Evolutionary conservation across 768 basidiomycete genomes (phyloP), one percentile per base, ranked within the genome.

Genomic region (Suillus placidus): DNA sequence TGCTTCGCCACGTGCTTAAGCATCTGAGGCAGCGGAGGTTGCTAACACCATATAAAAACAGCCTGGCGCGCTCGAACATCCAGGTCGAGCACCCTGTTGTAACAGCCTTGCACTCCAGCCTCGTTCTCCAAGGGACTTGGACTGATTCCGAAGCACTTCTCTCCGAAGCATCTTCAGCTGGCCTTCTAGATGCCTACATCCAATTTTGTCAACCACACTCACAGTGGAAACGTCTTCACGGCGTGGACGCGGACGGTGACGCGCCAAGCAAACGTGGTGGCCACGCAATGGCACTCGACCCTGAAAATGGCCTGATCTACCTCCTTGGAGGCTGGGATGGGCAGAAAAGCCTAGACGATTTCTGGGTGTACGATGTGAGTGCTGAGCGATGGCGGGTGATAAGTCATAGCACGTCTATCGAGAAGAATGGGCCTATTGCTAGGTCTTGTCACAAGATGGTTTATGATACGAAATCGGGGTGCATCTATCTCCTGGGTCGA

Each of bases 251-350:
- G 1, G 85, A 89, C 66, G 81, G 85, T 1, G 89, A 91, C 68
- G 75, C 83, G 0, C 92, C 93, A 6, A 81, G 83, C 32, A 80
- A 85, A 54, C 86, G 93, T 0, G 90, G 92, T 18, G 93, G 92
- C 0, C 91, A 94, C 68, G 88, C 90, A 26, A 92, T 92, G 90
- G 92, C 90, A 69, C 85, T 93, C 67, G 92, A 93, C 71, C 78
- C 83, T 30, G 80, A 83, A 9, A 82, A 85, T 45, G 84, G 85
- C 7, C 75, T 84, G 52, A 86, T 94, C 35, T 93, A 93, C 72
- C 81, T 94, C 26, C 86, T 92, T 62, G 93, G 92, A 1, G 93
- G 93, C 0, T 94, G 89, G 87, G 85, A 92, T 66, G 91, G 93
- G 1, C 76, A 85, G 63, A 87, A 84, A 66, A 87, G 86, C 58